Base-by-base conservation (phyloP, 139 green algal genomes). In the Pleodorina starrii region DNA sequence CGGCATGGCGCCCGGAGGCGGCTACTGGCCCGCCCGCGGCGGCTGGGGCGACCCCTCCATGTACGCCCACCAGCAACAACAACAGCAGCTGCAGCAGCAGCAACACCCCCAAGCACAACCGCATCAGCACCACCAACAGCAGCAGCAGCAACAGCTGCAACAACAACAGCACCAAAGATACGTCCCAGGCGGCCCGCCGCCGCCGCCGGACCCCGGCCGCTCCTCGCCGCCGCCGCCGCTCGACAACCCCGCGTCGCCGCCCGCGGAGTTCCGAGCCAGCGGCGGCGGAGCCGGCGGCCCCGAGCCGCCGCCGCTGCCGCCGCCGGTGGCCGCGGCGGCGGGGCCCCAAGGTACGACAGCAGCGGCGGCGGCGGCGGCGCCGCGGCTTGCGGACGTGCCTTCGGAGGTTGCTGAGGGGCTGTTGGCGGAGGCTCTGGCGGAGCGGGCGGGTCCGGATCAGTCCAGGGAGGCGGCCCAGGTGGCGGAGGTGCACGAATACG, bases 401-500 rank as follows among this genome's bases (percentile, higher is more conserved):
- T 43, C 35, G n/a, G 83, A 81, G 66, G 23, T 80, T 66, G 68
- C 21, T 32, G 66, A 81, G 66, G 68, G 44, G 32, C n/a, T 88
- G 68, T 50, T 88, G 63, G 46, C 36, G 44, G 66, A 88, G 83
- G 68, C 66, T 29, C 83, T 88, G 46, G 66, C 46, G 68, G 66
- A 88, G 66, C 43, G 83, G 40, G 29, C 44, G 77, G n/a, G n/a
- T 63, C 21, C 35, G 54, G 77, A 71, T 36, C 32, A 54, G 36
- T 38, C 32, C 36, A 54, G 79, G 57, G 79, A 86, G 54, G 51
- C 54, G 38, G 59, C 35, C 10, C 79, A 86, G 83, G 83, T 71
- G 83, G 66, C 66, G 46, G 68, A 81, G 83, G 46, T 88, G 35
- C 59, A 72, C 12, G 66, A 81, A 50, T 88, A 72, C 44, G 83